Percentiles rank a stretch among this genome's conserved stretches.
These are phyloP conservation scores for Amaranthus hypochondriacus DNA, from an alignment of 148 eudicot genomes.

Conservation along the genomic window DNA sequence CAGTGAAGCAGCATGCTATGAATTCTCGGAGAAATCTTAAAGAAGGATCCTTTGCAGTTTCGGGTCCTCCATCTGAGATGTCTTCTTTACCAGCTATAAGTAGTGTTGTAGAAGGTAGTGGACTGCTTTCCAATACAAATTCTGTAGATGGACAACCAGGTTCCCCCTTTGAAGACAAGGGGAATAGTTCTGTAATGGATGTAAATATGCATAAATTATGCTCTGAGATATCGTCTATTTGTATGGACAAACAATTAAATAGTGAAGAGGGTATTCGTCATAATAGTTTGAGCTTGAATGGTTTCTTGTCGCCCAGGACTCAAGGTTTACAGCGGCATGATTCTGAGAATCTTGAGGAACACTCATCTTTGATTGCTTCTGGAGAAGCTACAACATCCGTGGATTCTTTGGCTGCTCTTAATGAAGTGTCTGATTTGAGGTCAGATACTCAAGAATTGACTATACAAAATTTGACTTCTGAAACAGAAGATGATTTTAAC, in stretches of 20 bases:
- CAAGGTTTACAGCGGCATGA: slow-evolving; percentile 27
- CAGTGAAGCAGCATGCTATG: slow-evolving; percentile 26
- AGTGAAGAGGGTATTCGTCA: slow-evolving; percentile 24
- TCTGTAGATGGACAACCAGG: slow-evolving; percentile 26
- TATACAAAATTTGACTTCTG: slow-evolving; percentile 33
- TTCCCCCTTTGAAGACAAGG: slow-evolving; percentile 27
- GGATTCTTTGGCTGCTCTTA: slow-evolving; percentile 21
- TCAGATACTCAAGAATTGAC: slow-evolving; percentile 28
- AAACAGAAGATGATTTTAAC: slow-evolving; percentile 52
- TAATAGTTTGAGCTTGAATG: slow-evolving; percentile 33
- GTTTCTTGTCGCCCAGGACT: slow-evolving; percentile 21
- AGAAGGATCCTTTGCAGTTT: slow-evolving; percentile 32
- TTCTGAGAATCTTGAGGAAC: slow-evolving; percentile 35
- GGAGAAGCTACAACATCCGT: slow-evolving; percentile 25
- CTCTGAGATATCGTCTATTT: slow-evolving; percentile 38
- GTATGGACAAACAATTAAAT: slow-evolving; percentile 26
- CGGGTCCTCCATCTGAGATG: slow-evolving; percentile 21
- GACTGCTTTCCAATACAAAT: slow-evolving; percentile 15
- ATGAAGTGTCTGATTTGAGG: slow-evolving; percentile 27
- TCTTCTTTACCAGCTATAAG: slow-evolving; percentile 21
- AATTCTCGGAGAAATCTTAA: slow-evolving; percentile 24
- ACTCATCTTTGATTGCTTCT: slow-evolving; percentile 22
- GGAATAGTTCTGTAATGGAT: slow-evolving; percentile 21
- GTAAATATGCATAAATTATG: slow-evolving; percentile 31
- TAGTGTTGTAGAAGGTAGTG: slow-evolving; percentile 16